A percentile compares a stretch with the other conserved stretches of the same genome.
These are phyloP conservation scores for Phaeoacremonium minimum DNA, from an alignment of 2,329 filamentous ascomycete genomes.

Conservation along the genomic window DNA sequence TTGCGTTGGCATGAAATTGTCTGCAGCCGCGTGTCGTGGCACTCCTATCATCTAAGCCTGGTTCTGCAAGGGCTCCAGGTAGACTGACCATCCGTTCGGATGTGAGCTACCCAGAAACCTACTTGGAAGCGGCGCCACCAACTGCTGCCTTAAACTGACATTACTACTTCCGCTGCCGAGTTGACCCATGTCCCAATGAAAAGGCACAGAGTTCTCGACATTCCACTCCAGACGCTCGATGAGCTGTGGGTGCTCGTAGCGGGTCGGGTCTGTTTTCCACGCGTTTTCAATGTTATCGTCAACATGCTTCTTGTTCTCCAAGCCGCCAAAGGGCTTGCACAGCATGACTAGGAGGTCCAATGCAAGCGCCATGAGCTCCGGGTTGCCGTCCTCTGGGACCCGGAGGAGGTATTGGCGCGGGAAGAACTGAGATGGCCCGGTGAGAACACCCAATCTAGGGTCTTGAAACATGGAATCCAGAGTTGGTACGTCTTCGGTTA, in stretches of 20 bases:
- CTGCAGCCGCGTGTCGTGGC: too few relatives aligned
- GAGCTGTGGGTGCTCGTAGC: not conserved
- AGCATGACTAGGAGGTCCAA: constrained; percentile 9
- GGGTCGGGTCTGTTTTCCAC: not conserved
- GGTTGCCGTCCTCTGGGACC: constrained; percentile 2
- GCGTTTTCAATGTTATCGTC: not conserved
- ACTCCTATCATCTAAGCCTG: too few relatives aligned
- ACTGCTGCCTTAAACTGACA: not conserved
- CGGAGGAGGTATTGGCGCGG: constrained; percentile 8
- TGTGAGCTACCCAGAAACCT: constrained; percentile 14
- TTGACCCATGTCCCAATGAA: constrained; percentile 11
- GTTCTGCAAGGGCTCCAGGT: too few relatives aligned
- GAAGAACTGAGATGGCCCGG: too few relatives aligned
- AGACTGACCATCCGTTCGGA: constrained; percentile 16
- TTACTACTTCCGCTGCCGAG: constrained; percentile 1
- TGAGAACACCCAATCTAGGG: too few relatives aligned
- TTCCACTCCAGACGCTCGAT: constrained; percentile 3
- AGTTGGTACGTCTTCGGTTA: too few relatives aligned
- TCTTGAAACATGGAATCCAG: too few relatives aligned
- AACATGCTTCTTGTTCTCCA: not conserved
- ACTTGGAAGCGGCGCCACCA: not conserved
- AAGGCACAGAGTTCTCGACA: not conserved
- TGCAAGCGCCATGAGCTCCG: constrained; percentile 1
- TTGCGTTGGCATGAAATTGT: too few relatives aligned
- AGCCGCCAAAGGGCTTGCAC: constrained; percentile 9